A percentile compares a stretch with the other conserved stretches of the same genome.
Evolutionary conservation across 2,329 filamentous ascomycete species (phyloP).

Genomic region (Dendryphion nanum): DNA sequence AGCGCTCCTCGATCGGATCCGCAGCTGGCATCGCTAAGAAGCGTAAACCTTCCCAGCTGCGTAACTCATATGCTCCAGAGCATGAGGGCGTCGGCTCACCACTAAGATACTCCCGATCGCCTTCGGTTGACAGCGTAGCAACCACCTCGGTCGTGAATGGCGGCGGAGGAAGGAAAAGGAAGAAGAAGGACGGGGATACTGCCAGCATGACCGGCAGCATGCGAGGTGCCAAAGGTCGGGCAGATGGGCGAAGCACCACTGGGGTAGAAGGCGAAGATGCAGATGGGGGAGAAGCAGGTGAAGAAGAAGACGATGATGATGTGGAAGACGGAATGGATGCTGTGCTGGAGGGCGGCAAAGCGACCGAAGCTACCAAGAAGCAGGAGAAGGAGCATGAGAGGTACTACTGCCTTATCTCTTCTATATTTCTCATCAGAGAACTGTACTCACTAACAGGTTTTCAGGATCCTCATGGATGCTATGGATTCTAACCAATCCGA

Average conservation of each 20-base stretch:
- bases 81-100: constrained; percentile 48
- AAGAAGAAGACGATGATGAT: constrained; percentile 8
- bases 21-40: constrained; percentile 55
- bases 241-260: constrained; percentile 21
- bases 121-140: constrained; percentile 61
- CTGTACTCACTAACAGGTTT: constrained; percentile 2
- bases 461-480: constrained; percentile 59
- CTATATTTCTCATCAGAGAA: background rate
- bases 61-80: constrained; percentile 76
- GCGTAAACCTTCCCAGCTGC: constrained; percentile 71
- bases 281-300: constrained; percentile 34
- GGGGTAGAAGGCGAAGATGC: constrained; percentile 48
- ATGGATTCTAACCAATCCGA: constrained; percentile 67
- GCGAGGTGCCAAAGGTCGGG: constrained; percentile 16
- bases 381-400: constrained; percentile 67
- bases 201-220: constrained; percentile 35
- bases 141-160: constrained; percentile 48
- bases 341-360: constrained; percentile 5
- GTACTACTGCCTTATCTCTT: constrained; percentile 15
- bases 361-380: constrained; percentile 57
- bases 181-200: constrained; percentile 49
- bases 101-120: constrained; percentile 60
- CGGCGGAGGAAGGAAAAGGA: constrained; percentile 54
- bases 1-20: constrained; percentile 57
- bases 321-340: constrained; percentile 7